Base-by-base conservation (phyloP, 805 yeast species). In the Teunomyces panamensis region DNA sequence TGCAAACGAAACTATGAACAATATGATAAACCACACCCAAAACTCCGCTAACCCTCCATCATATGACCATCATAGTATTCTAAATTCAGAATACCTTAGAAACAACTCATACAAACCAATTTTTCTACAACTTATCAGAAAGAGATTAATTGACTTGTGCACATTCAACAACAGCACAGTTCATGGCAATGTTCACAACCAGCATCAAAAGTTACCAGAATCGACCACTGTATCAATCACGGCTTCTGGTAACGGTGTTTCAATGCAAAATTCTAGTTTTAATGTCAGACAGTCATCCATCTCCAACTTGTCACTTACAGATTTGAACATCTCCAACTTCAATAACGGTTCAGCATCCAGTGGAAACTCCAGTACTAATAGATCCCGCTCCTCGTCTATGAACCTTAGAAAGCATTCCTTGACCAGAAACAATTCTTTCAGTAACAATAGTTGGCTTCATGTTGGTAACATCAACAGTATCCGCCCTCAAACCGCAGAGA, bases 361-460 rank as follows among this genome's bases (percentile, higher is more conserved):
- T 29, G 55, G 46, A 11, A 52, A 56, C 9, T 52, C 52, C 11
- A 53, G 48, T 27, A 53, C 48, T 4, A 46, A 57, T n/a, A 58
- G 74, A 43, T 69, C 74, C 44, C 58, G 73, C 29, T 61, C 68
- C 24, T 64, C 73, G 6, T 64, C 71, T 5, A 51, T 71, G 45
- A 69, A 59, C 53, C 63, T 72, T 52, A 60, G 77, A 42, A 73
- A 71, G 51, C 77, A 73, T 52, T 69, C 75, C 9, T 65, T 73
- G 42, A 71, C 77, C 1, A 58, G 77, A 53, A 73, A 71, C 51
- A 71, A 71, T 52, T 68, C 75, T 9, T 60, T 59, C 44, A 58
- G 57, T 39, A 64, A 63, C 28, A 60, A 60, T 50, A 69, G 62
- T 49, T 72, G 77, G 78, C 60, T 72, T 39, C 78, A 73, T 57